Percentiles rank a stretch among this genome's conserved stretches.
phyloP scores from a whole-genome alignment of 768 basidiomycete genomes.

The Lentinula detonsa region DNA sequence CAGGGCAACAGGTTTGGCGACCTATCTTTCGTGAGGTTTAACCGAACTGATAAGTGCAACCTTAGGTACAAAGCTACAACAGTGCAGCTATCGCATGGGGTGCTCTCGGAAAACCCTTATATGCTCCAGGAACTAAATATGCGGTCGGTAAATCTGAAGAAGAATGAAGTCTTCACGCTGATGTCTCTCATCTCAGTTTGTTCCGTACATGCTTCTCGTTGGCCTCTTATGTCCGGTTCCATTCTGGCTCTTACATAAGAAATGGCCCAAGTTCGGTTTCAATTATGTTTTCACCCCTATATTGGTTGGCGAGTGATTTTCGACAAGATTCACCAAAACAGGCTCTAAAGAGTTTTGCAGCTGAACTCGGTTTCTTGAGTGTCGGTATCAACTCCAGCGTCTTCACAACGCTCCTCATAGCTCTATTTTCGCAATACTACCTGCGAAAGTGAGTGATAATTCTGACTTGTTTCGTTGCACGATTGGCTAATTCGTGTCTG shows the following conservation, averaged over 20 bases:
- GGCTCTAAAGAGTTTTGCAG: constrained; percentile 7
- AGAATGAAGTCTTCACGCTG: background rate
- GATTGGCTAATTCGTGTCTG: background rate
- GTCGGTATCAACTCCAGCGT: constrained; percentile 36
- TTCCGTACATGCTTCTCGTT: constrained; percentile 36
- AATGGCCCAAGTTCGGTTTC: constrained; percentile 39
- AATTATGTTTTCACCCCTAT: constrained; percentile 36
- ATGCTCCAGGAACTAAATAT: constrained; percentile 36
- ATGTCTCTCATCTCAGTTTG: constrained; percentile 24
- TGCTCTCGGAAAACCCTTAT: constrained; percentile 42
- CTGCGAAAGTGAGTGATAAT: constrained; percentile 19
- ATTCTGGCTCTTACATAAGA: constrained; percentile 41
- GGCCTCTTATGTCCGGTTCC: constrained; percentile 47
- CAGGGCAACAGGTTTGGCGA: constrained; percentile 39
- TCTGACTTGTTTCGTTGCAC: no score
- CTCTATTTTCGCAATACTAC: constrained; percentile 31
- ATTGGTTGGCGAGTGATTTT: constrained; percentile 22
- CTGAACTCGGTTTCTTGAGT: constrained; percentile 17
- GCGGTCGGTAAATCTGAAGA: constrained; percentile 23
- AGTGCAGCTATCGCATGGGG: constrained; percentile 51
- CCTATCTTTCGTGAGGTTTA: background rate
- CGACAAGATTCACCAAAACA: background rate
- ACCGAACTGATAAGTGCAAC: background rate
- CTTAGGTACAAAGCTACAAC: constrained; percentile 42
- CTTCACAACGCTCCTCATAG: constrained; percentile 14